Conservation (phyloP, 2,329 filamentous ascomycete species). For the Fusarium sp. region DNA sequence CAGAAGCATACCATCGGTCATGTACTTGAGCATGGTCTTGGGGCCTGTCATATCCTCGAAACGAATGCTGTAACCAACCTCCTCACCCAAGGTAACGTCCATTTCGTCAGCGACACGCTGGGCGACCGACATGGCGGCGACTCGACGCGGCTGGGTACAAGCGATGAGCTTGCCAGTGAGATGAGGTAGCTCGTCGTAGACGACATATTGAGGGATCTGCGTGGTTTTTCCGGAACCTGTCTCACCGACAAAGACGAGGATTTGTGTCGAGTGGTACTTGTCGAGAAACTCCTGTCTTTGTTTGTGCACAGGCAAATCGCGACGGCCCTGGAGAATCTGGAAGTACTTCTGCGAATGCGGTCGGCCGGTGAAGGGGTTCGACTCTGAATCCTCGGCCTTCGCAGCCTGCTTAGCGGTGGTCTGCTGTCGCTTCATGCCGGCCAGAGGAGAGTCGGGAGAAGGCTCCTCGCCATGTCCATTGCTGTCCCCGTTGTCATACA, state of each 20-base stretch:
- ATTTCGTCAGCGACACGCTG: slow-evolving; percentile 98
- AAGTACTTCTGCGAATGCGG: slow-evolving; percentile 88
- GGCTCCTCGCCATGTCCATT: slow-evolving; percentile 55
- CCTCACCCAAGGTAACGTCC: slow-evolving; percentile 90
- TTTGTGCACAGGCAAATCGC: slow-evolving; percentile 90
- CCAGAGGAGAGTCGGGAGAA: slow-evolving; percentile 64
- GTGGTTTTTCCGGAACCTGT: slow-evolving; percentile 99
- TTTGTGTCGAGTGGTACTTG: slow-evolving; percentile 93
- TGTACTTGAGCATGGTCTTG: slow-evolving; percentile 96
- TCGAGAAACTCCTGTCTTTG: slow-evolving; percentile 94
- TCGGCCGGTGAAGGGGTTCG: slow-evolving; percentile 86
- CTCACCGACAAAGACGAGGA: slow-evolving; percentile 98
- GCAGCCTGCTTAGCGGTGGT: slow-evolving; percentile 83
- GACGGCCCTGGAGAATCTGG: slow-evolving; percentile 84
- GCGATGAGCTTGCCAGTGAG: slow-evolving; percentile 88
- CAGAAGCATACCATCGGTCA: slow-evolving; percentile 99
- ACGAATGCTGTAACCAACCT: slow-evolving; percentile 98
- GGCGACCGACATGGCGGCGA: slow-evolving; percentile 98
- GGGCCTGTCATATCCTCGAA: slow-evolving; percentile 94
- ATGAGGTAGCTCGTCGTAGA: slow-evolving; percentile 96
- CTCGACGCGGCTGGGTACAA: slow-evolving; percentile 96
- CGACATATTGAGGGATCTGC: slow-evolving; percentile 97
- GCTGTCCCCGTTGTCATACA: slow-evolving; percentile 69
- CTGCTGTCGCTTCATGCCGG: slow-evolving; percentile 78
- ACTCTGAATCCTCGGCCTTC: slow-evolving; percentile 80